Evolutionary conservation across 139 green algal genomes (phyloP).

Genomic region (Microglena sp.): DNA sequence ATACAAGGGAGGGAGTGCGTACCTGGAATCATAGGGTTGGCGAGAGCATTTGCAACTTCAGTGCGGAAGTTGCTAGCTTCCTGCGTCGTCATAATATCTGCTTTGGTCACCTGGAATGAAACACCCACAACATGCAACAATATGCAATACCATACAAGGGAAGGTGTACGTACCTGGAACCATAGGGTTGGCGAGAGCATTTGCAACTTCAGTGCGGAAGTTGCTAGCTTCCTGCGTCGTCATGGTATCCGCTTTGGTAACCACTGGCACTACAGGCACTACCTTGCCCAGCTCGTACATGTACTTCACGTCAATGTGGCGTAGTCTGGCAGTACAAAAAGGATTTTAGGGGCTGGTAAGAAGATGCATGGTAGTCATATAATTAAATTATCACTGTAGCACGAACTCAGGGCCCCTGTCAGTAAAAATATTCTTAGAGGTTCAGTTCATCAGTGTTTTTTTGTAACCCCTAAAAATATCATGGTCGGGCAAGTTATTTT

Average conservation of each 20-base stretch:
- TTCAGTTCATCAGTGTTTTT: not conserved
- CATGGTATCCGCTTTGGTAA: slow-evolving; percentile 74
- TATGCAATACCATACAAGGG: no score
- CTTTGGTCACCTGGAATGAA: slow-evolving; percentile 65
- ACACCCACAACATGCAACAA: no score
- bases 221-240: slow-evolving; percentile 53
- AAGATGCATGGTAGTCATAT: no score
- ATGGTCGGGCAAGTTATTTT: not conserved
- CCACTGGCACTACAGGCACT: slow-evolving; percentile 60
- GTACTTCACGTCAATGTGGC: slow-evolving; percentile 53
- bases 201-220: slow-evolving; percentile 45
- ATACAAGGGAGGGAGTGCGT: no score
- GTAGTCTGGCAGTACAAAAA: no score
- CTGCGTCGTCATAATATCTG: slow-evolving; percentile 66
- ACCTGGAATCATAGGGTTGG: slow-evolving; percentile 42
- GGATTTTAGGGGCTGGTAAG: not conserved
- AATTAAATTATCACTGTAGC: no score
- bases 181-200: slow-evolving; percentile 47
- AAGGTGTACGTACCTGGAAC: slow-evolving; percentile 19
- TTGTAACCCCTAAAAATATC: not conserved
- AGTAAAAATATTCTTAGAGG: not conserved
- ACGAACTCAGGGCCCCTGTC: not conserved
- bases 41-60: slow-evolving; percentile 51
- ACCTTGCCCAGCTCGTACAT: slow-evolving; percentile 52
- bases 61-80: slow-evolving; percentile 43